Percentiles rank a stretch among this genome's conserved stretches.
Conservation (phyloP, 2,329 filamentous ascomycete genomes). For the Biscogniauxia mediterranea region DNA sequence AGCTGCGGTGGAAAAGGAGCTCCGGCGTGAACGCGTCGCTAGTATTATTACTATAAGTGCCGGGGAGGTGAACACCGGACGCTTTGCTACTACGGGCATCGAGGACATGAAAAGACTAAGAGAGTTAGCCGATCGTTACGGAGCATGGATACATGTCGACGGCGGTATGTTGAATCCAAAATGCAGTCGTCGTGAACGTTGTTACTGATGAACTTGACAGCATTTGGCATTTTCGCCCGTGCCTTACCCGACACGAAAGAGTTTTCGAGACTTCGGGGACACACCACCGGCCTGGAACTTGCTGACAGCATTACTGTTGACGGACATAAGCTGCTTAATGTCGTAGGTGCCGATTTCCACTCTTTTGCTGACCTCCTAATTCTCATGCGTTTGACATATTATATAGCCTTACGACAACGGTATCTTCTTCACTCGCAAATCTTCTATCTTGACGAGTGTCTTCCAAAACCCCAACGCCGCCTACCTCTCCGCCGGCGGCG, state of each 20-base stretch:
- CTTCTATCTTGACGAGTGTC: constrained; percentile 56
- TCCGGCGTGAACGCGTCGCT: constrained; percentile 54
- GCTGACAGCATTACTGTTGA: constrained; percentile 87
- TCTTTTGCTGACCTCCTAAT: background rate
- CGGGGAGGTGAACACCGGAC: constrained; percentile 87
- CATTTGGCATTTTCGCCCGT: constrained; percentile 82
- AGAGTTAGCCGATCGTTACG: constrained; percentile 67
- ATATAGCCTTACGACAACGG: constrained; percentile 81
- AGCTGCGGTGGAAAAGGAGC: constrained; percentile 57
- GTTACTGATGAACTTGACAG: constrained; percentile 36
- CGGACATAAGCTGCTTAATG: constrained; percentile 89
- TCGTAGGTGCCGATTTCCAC: constrained; percentile 48
- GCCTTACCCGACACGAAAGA: constrained; percentile 56
- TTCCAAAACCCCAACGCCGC: constrained; percentile 85
- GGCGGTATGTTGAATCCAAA: constrained; percentile 50
- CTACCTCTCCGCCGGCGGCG: constrained; percentile 59
- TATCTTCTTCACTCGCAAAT: constrained; percentile 76
- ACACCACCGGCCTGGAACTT: constrained; percentile 66
- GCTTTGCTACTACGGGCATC: constrained; percentile 63
- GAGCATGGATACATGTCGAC: constrained; percentile 87
- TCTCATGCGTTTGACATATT: background rate
- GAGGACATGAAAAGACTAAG: constrained; percentile 64
- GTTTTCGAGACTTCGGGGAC: constrained; percentile 52
- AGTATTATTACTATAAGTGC: constrained; percentile 79
- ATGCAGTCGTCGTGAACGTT: background rate